Conservation (phyloP, 2,329 filamentous ascomycete species). For the Claviceps quebecensis region DNA sequence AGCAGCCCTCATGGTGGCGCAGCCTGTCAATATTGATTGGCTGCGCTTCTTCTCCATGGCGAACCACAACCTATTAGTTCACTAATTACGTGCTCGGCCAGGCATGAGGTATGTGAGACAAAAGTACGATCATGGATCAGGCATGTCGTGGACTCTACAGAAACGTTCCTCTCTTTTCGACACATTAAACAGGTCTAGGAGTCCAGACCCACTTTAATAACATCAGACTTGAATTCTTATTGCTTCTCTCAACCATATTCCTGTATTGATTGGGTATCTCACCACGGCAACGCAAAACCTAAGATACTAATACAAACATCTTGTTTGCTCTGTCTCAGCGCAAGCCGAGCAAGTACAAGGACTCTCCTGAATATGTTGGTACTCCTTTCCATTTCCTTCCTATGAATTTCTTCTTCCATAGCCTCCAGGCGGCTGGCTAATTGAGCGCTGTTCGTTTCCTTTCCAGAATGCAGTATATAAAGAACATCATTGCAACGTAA, state of each 20-base stretch:
- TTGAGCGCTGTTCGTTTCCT: background rate
- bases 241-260: background rate
- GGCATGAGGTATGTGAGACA: no score
- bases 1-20: no score
- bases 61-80: no score
- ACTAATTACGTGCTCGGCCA: no score
- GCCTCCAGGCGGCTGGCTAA: background rate
- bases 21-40: no score
- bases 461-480: background rate
- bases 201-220: background rate
- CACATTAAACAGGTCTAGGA: no score
- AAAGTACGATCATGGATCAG: no score
- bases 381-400: background rate
- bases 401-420: background rate
- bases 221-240: background rate
- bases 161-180: no score
- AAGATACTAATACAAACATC: slow-evolving; percentile 9
- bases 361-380: background rate
- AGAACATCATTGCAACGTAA: no score
- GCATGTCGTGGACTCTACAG: no score
- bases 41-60: no score
- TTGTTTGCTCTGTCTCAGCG: background rate
- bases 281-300: slow-evolving; percentile 5
- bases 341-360: background rate
- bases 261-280: slow-evolving; percentile 9